Conservation (phyloP, 1,139 yeast genomes). For the Blastobotrys aristatus region DNA sequence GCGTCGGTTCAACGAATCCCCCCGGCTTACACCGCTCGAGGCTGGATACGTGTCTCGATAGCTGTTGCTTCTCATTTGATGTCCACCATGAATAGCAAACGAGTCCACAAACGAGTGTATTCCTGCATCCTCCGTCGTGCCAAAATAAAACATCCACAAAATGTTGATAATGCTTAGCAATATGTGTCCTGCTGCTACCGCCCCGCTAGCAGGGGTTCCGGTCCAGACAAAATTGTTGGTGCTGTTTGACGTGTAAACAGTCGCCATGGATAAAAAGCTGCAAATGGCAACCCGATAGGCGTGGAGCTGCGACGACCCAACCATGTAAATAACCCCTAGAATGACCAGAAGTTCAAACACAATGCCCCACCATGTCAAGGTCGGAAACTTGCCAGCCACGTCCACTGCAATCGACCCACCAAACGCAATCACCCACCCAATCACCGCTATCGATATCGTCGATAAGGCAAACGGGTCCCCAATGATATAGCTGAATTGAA, state of each 20-base stretch:
- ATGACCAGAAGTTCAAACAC: conserved; percentile 69
- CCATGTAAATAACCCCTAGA: conserved; percentile 50
- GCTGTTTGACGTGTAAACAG: conserved; percentile 77
- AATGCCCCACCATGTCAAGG: conserved; percentile 97
- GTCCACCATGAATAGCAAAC: conserved; percentile 36
- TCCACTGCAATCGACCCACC: conserved; percentile 66
- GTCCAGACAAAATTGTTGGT: conserved; percentile 74
- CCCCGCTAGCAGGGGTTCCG: conserved; percentile 59
- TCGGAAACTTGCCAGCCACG: conserved; percentile 50
- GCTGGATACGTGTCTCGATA: conserved; percentile 4
- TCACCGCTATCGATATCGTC: conserved; percentile 33
- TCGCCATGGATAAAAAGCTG: conserved; percentile 58
- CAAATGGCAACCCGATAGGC: conserved; percentile 60
- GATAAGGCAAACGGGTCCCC: conserved; percentile 41
- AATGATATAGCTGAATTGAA: conserved; percentile 25
- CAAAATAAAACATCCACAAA: conserved; percentile 80
- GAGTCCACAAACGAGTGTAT: conserved; percentile 82
- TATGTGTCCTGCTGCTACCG: conserved; percentile 92
- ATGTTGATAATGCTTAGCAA: conserved; percentile 70
- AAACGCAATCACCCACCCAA: conserved; percentile 75
- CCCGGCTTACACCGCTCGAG: conserved; percentile 13
- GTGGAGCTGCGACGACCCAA: conserved; percentile 64
- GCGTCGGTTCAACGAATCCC: conserved; percentile 18
- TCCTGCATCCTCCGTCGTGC: conserved; percentile 47
- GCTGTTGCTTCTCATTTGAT: neutral